Conservation (phyloP, 352 stramenopile species). For the Aphanomyces cochlioides region DNA sequence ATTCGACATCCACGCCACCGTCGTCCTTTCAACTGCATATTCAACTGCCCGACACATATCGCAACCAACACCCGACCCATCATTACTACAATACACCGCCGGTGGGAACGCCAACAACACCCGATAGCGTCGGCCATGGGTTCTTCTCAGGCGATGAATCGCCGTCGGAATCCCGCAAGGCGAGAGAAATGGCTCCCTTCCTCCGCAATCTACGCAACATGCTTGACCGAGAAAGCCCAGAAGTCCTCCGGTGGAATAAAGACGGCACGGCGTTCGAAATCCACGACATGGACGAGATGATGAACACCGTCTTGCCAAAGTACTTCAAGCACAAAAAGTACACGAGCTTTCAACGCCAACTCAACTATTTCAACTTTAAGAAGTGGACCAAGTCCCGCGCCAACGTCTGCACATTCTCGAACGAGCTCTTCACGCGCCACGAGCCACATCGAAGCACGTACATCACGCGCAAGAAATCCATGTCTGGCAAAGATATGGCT, state of each 20-base stretch:
- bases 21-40: constrained; percentile 26
- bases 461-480: constrained; percentile 59
- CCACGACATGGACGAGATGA: constrained; percentile 65
- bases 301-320: constrained; percentile 81
- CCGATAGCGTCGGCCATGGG: constrained; percentile 16
- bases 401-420: constrained; percentile 74
- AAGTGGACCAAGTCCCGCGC: constrained; percentile 86
- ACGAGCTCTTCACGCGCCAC: constrained; percentile 60
- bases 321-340: constrained; percentile 95
- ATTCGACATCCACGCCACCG: neutral
- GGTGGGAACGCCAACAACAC: constrained; percentile 17
- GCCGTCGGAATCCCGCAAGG: constrained; percentile 27
- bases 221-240: constrained; percentile 51
- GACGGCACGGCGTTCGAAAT: constrained; percentile 64
- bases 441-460: constrained; percentile 54
- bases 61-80: neutral
- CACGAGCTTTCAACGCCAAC: constrained; percentile 90
- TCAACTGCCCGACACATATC: constrained; percentile 21
- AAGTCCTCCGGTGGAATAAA: constrained; percentile 52
- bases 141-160: constrained; percentile 28
- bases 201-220: constrained; percentile 53
- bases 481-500: constrained; percentile 27
- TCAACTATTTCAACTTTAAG: constrained; percentile 94
- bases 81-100: constrained; percentile 10
- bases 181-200: constrained; percentile 60